Evolutionary conservation across 768 basidiomycete genomes (phyloP).

Genomic region (Collybia mongolica): DNA sequence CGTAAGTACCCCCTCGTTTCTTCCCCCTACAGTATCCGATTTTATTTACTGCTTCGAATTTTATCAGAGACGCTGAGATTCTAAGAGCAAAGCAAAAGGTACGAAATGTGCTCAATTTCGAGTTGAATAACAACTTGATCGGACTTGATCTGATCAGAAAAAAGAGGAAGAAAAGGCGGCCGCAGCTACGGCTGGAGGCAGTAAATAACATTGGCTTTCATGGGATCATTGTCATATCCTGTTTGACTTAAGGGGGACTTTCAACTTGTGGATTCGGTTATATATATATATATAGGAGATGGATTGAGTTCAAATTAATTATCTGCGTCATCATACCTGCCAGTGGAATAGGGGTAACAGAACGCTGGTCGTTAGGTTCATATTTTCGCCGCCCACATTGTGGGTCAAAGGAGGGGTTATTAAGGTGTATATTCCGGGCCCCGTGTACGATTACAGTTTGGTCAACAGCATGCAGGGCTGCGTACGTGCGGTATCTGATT

Average conservation of each 20-base stretch:
- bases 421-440: no score
- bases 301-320: background rate
- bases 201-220: slow-evolving; percentile 31
- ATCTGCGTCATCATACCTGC: background rate
- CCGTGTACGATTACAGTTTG: no score
- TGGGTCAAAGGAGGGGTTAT: no score
- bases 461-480: no score
- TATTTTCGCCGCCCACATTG: no score
- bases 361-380: no score
- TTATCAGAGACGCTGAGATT: slow-evolving; percentile 68
- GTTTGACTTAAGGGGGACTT: slow-evolving; percentile 5
- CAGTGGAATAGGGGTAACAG: no score
- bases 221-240: slow-evolving; percentile 9
- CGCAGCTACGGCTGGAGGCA: slow-evolving; percentile 17
- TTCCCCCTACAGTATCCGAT: slow-evolving; percentile 1
- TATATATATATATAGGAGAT: background rate
- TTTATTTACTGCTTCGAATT: slow-evolving; percentile 16
- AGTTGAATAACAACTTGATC: slow-evolving; percentile 2
- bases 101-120: slow-evolving; percentile 15
- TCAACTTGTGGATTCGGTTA: background rate
- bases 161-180: slow-evolving; percentile 49
- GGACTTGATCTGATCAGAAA: slow-evolving; percentile 35
- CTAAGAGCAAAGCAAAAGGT: slow-evolving; percentile 82
- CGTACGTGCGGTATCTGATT: no score
- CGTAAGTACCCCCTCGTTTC: slow-evolving; percentile 44